phyloP scores from a whole-genome alignment of 2,329 filamentous ascomycete genomes.

The Claviceps pazoutovae region DNA sequence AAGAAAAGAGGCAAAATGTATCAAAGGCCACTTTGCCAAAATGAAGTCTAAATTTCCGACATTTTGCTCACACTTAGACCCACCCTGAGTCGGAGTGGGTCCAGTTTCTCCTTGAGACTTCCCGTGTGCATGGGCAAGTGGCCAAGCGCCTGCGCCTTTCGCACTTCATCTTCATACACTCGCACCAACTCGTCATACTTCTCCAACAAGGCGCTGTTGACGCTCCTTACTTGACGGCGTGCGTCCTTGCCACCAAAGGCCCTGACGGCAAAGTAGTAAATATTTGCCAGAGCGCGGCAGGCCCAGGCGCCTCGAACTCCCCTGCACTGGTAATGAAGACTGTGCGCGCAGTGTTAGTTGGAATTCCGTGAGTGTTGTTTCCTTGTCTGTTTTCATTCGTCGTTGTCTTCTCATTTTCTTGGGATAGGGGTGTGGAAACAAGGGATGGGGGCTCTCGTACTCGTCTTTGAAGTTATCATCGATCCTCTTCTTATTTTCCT shows the following conservation, averaged over 20 bases:
- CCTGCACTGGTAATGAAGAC: not conserved
- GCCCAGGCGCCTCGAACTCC: accelerated
- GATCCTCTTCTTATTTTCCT: conserved; percentile 21
- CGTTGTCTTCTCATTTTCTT: not conserved
- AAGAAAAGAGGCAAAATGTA: no score
- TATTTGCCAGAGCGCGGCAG: not conserved
- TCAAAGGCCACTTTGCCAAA: no score
- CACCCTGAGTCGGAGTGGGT: not conserved
- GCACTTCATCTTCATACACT: not conserved
- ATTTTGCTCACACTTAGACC: not conserved
- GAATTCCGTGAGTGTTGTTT: conserved; percentile 1
- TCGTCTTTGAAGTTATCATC: conserved; percentile 35
- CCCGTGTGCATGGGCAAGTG: not conserved
- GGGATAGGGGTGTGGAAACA: not conserved
- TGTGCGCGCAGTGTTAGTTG: not conserved
- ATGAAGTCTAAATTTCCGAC: no score
- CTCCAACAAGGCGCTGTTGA: not conserved
- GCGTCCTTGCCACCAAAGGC: not conserved
- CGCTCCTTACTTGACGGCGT: no score
- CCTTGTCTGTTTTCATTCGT: no score
- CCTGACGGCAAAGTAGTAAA: not conserved
- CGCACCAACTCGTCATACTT: not conserved
- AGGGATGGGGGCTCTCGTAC: conserved; percentile 10
- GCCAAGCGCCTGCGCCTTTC: not conserved
- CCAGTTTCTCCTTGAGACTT: not conserved